Evolutionary conservation across 2,329 filamentous ascomycete genomes (phyloP), one percentile per base, ranked within the genome.

Genomic region (Keithomyces neogunnii): DNA sequence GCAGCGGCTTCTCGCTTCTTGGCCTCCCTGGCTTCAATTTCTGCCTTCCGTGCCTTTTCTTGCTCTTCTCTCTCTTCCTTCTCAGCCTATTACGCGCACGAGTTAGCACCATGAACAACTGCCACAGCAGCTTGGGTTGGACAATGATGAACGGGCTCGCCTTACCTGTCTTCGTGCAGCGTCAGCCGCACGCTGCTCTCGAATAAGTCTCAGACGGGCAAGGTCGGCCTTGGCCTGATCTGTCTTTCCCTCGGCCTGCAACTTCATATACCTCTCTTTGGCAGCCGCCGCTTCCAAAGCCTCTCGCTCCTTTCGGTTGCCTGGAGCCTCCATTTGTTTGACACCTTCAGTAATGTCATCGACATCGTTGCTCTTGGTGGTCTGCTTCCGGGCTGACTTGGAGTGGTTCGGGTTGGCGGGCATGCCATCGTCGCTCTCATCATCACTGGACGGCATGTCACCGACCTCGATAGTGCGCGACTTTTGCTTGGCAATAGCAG

Each of bases 171-270:
- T 91, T 61, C 89, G 76, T 32, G 84, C 87, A 49, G 88, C 82
- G 63, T 95, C 92, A 26, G 85, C 85, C 62, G 88, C 91, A 56
- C 93, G 82, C 73, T 89, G 86, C 77, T 96, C 89, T 46, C 85
- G 82, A 59, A 99, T 89, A 53, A 92, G 66, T 67, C 76, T 83
- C 63, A 99, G 72, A 51, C 93, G 81, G 53, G 89, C 92, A 59
- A 97, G 65, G 70, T 99, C 93, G 4, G 88, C 85, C 67, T 89
- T 86, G 46, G 92, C 91, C 76, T 96, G 88, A 55, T 99, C 93
- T 44, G 93, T 97, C 82, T 97, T 97, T 63, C 92, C 92, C 64
- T 90, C 87, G 52, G 90, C 88, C 63, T 96, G 92, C 61, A 96
- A 69, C 72, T 95, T 95, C 75, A 89, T 81, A 65, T 96, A 96